Conservation (phyloP, 768 basidiomycete genomes). For the Daedaleopsis sinensis region DNA sequence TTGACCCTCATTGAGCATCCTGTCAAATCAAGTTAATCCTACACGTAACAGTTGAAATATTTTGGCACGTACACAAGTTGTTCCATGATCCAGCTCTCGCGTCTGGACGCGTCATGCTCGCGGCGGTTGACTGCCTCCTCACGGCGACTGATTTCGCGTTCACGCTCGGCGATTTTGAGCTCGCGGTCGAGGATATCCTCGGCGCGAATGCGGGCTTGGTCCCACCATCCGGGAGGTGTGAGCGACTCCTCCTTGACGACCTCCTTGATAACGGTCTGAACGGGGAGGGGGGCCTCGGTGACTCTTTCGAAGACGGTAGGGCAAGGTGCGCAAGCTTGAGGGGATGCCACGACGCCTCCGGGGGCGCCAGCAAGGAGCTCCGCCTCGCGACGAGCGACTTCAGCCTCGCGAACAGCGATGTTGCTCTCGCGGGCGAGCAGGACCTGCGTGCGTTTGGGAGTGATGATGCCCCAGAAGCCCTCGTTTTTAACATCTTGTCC, state of each 20-base stretch:
- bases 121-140: constrained; percentile 85
- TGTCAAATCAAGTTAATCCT: not conserved
- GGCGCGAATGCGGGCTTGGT: constrained; percentile 64
- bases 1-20: constrained; percentile 66
- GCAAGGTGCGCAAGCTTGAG: constrained; percentile 63
- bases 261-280: constrained; percentile 86
- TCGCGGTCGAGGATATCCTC: constrained; percentile 87
- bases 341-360: constrained; percentile 67
- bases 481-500: constrained; percentile 40
- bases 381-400: constrained; percentile 88
- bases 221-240: constrained; percentile 80
- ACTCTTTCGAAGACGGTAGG: constrained; percentile 54
- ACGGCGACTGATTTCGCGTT: constrained; percentile 83
- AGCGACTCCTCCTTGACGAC: constrained; percentile 82
- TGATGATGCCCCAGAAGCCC: constrained; percentile 73
- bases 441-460: constrained; percentile 81
- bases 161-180: constrained; percentile 81
- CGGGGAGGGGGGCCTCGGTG: constrained; percentile 54
- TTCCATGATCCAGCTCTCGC: constrained; percentile 92
- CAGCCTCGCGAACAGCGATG: constrained; percentile 82
- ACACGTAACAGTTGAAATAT: not conserved
- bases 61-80: constrained; percentile 72
- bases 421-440: constrained; percentile 79
- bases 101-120: constrained; percentile 85
- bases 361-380: constrained; percentile 83